phyloP scores from a whole-genome alignment of 2,329 filamentous ascomycete genomes.

The Sphaceloma murrayae region DNA sequence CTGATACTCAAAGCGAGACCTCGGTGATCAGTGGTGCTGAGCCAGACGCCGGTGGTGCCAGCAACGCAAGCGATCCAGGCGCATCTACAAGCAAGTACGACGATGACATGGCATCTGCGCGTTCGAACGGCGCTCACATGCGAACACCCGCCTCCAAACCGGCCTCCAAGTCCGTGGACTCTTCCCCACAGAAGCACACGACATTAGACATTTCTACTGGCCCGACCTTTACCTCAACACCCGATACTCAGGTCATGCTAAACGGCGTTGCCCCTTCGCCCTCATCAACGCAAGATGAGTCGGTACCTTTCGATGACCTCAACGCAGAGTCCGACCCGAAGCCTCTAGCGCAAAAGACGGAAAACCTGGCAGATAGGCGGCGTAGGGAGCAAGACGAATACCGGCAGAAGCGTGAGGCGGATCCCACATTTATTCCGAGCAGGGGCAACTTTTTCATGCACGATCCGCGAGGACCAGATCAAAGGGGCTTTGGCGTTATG shows the following conservation, averaged over 20 bases:
- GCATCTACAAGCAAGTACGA: conserved; percentile 27
- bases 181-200: conserved; percentile 6
- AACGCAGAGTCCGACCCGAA: conserved; percentile 36
- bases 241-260: conserved; percentile 53
- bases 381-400: conserved; percentile 86
- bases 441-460: conserved; percentile 95
- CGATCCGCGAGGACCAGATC: conserved; percentile 68
- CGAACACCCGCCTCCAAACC: conserved; percentile 16
- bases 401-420: conserved; percentile 74
- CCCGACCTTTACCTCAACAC: conserved; percentile 34
- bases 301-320: conserved; percentile 8
- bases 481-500: conserved; percentile 68
- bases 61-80: conserved; percentile 40
- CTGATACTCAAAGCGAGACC: conserved; percentile 55
- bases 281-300: conserved; percentile 29
- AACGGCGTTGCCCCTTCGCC: conserved; percentile 45
- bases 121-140: conserved; percentile 18
- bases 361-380: conserved; percentile 58
- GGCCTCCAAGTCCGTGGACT: conserved; percentile 3
- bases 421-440: conserved; percentile 89
- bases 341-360: conserved; percentile 31
- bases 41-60: conserved; percentile 43
- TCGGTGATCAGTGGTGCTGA: conserved; percentile 49
- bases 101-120: neutral
- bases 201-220: neutral